Base-by-base conservation (phyloP, 116 monocot species). In the Iris pallida region DNA sequence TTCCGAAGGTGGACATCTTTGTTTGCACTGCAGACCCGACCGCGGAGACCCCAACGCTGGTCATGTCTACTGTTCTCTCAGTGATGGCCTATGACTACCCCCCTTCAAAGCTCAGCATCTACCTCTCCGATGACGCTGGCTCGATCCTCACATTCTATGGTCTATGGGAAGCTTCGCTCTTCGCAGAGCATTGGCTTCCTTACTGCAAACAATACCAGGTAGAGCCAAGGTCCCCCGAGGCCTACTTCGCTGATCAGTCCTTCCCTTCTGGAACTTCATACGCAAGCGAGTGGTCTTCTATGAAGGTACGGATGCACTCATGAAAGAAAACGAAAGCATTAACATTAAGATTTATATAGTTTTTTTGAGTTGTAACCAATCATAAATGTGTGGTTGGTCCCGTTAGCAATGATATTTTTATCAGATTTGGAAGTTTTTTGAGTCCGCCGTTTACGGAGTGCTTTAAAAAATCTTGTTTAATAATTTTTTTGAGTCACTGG, bases 51-150 rank as follows among this genome's bases (percentile, higher is more conserved):
- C 89, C 89, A 41, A 53, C 53, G 4, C n/a, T 89, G 59, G 85
- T 85, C 11, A 63, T 85, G 16, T 65, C 54, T 57, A 89, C 85
- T 0, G 69, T 85, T 4, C 71, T 88, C 47, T 85, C 88, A 1
- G 76, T 72, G 13, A 85, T 88, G 88, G 79, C 85, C 0, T 82
- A 81, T 15, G 74, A 85, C 7, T 88, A 88, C 58, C 79, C 88
- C 7, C 41, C 61, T 1, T 76, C 74, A 55, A 88, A 82, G 70
- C 55, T 88, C 8, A 75, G 61, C 19, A 55, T 88, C 6, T 87
- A 77, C 49, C 81, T 83, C 19, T 88, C 87, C 4, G 87, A 88
- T 8, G 87, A 88, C 40, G 80, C 69, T 9, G 77, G 83, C 3
- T 88, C 87, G 6, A 70, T 75, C 2, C 70, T 88, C 55, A 88